Base-by-base conservation (phyloP, 495 filamentous ascomycete genomes). In the Aspergillus ostianus region DNA sequence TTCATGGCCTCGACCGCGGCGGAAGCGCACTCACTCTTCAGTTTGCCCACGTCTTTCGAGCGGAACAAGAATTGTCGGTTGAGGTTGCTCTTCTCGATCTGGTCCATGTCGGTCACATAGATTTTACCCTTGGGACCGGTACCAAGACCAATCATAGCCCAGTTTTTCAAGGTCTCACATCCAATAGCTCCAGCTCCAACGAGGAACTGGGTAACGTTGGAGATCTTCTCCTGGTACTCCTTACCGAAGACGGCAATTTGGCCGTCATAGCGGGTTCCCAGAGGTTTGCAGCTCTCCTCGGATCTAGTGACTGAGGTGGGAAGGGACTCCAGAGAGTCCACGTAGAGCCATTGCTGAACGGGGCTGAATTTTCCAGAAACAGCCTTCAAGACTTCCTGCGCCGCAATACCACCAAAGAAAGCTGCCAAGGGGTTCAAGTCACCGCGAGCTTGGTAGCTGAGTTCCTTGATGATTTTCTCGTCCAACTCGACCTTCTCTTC, bases 161-260 rank as follows among this genome's bases (percentile, higher is more conserved):
- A 99, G 72, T 97, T 98, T 84, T 99, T 99, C 56, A 99, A 80
- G 84, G 97, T 99, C 70, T 99, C 95, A 69, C 95, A 99, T 32
- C 95, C 95, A 70, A 99, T 99, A 58, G 95, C 95, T 60, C 95
- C 95, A 23, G 95, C 90, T 60, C 95, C 95, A 53, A 99, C 95
- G 21, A 99, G 82, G 81, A 99, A 99, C 67, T 96, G 82, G 51
- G 85, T 93, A 46, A 90, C 73, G 67, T 97, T 95, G 54, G 88
- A 80, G 64, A 99, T 79, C 80, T 95, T 97, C 44, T 96, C 90
- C 70, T 98, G 95, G 76, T 85, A 98, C 51, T 96, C 91, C 62
- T 84, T 88, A 53, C 95, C 95, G 64, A 97, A 96, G 1, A 99
- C 95, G 9, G 90, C 94, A 65, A 99, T 94, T 67, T 99, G 94